These are phyloP conservation scores for Hippophae rhamnoides DNA, from an alignment of 306 rosid genomes.

Conservation along the genomic window DNA sequence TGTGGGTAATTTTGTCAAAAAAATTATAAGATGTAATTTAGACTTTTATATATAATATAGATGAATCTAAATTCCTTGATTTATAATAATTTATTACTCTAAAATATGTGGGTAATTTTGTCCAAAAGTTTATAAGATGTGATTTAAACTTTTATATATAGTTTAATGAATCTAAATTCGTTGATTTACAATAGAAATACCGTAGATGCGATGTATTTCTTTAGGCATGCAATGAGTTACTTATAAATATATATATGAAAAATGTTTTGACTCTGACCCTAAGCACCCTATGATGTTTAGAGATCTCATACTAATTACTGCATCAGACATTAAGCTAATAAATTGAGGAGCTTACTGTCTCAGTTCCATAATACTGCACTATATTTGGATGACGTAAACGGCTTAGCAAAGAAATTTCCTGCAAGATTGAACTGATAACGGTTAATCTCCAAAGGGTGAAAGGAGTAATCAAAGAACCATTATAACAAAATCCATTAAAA, in stretches of 20 bases:
- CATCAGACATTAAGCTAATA: conserved; percentile 10
- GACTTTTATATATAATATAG: too few relatives aligned
- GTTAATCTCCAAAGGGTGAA: conserved; percentile 15
- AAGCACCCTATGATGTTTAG: background rate
- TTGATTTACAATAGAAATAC: background rate
- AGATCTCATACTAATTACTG: conserved; percentile 18
- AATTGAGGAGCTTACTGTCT: conserved; percentile 43
- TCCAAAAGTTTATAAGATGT: too few relatives aligned
- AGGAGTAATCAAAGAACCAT: conserved; percentile 8
- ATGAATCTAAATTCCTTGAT: conserved; percentile 1
- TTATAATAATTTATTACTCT: too few relatives aligned
- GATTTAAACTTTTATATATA: too few relatives aligned
- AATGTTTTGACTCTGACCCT: background rate
- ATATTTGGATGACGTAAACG: conserved; percentile 85
- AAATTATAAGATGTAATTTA: too few relatives aligned
- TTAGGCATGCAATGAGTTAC: background rate
- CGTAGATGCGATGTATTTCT: background rate
- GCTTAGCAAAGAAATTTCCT: conserved; percentile 85
- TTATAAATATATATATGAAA: background rate
- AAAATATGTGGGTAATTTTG: too few relatives aligned
- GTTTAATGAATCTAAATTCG: too few relatives aligned
- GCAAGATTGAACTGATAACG: conserved; percentile 20
- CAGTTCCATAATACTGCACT: conserved; percentile 86
- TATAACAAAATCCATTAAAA: background rate
- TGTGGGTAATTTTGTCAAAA: too few relatives aligned